Evolutionary conservation across 2,329 filamentous ascomycete genomes (phyloP).

Genomic region (Cladosporium sp.): DNA sequence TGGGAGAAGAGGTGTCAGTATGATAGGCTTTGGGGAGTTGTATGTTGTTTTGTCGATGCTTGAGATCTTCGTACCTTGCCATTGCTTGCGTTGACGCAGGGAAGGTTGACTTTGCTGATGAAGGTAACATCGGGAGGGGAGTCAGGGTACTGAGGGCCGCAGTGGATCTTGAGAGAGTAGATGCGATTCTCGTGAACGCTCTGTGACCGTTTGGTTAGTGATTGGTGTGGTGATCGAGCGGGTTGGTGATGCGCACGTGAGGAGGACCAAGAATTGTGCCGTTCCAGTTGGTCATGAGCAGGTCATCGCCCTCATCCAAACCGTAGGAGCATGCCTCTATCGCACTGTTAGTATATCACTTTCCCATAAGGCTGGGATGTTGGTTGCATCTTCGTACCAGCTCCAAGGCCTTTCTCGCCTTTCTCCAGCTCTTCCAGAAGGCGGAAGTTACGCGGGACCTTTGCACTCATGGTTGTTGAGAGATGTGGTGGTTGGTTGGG

Average conservation of each 20-base stretch:
- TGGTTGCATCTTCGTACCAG: constrained; percentile 55
- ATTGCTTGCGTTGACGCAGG: constrained; percentile 78
- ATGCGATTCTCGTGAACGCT: constrained; percentile 98
- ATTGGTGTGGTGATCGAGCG: neutral
- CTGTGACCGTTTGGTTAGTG: constrained; percentile 46
- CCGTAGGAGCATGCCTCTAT: constrained; percentile 96
- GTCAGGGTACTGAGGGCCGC: constrained; percentile 85
- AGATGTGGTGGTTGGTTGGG: neutral
- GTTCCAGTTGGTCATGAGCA: constrained; percentile 98
- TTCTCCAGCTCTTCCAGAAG: constrained; percentile 97
- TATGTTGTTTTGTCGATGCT: neutral
- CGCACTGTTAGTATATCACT: neutral
- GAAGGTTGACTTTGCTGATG: constrained; percentile 92
- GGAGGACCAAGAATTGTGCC: constrained; percentile 95
- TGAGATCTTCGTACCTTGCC: constrained; percentile 60
- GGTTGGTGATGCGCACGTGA: constrained; percentile 63
- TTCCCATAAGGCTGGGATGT: constrained; percentile 15
- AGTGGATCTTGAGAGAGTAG: constrained; percentile 97
- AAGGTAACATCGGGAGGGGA: constrained; percentile 87
- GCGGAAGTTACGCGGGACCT: constrained; percentile 93
- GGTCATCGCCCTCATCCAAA: constrained; percentile 87
- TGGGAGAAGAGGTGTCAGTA: neutral
- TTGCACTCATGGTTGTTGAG: constrained; percentile 57
- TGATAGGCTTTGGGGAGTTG: neutral
- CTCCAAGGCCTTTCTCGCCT: constrained; percentile 94